Evolutionary conservation across 2,329 filamentous ascomycete species (phyloP).

Genomic region (Alternaria panax): DNA sequence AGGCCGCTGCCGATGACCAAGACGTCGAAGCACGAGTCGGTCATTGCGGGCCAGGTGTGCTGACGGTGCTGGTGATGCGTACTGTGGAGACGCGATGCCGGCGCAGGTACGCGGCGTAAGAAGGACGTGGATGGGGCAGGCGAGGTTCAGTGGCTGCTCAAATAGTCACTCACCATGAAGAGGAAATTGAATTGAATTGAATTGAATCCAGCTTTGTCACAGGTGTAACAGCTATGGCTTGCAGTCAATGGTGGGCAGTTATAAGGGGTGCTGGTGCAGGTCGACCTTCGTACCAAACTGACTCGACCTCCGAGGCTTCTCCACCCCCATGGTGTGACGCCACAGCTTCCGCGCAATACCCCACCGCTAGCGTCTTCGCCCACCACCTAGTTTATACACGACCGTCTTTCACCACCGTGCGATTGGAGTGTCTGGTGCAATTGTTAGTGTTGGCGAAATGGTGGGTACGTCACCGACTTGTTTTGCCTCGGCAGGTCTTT

Average conservation of each 20-base stretch:
- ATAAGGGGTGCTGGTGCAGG: slow-evolving; percentile 9
- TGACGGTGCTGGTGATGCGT: background rate
- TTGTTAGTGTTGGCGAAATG: background rate
- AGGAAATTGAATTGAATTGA: too few species aligned
- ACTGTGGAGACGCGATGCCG: background rate
- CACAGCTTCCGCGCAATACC: slow-evolving; percentile 1
- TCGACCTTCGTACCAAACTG: slow-evolving; percentile 2
- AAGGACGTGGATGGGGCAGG: background rate
- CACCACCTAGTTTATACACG: background rate
- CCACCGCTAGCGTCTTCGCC: background rate
- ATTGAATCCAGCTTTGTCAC: too few species aligned
- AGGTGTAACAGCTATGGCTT: background rate
- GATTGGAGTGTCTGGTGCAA: background rate
- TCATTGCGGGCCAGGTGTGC: slow-evolving; percentile 12
- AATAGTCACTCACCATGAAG: too few species aligned
- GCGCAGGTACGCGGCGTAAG: background rate
- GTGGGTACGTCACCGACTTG: slow-evolving; percentile 6
- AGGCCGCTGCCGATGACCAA: slow-evolving; percentile 77
- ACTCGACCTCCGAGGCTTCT: background rate
- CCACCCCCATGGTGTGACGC: slow-evolving; percentile 6
- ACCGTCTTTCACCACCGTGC: background rate
- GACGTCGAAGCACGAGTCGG: slow-evolving; percentile 49
- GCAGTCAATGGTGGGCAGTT: slow-evolving; percentile 2
- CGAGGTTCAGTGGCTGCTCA: background rate
- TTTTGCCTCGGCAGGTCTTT: slow-evolving; percentile 8